Evolutionary conservation across 495 filamentous ascomycete species (phyloP).

Genomic region (Annulohypoxylon maeteangense): DNA sequence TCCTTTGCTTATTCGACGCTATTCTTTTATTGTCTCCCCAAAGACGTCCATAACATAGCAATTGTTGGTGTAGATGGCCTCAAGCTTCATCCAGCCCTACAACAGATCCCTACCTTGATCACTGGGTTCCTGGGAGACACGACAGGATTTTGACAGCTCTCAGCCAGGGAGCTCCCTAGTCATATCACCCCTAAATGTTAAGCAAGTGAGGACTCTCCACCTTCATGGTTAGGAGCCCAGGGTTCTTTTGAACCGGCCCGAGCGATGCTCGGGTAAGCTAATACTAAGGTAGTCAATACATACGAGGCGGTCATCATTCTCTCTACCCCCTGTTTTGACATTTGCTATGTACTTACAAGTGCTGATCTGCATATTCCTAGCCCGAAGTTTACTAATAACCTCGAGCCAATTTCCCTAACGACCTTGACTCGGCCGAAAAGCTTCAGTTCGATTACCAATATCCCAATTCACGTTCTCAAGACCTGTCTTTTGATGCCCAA

Average conservation of each 20-base stretch:
- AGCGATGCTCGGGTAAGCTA: slow-evolving; percentile 22
- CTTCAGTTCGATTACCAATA: not conserved
- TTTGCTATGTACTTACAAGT: not conserved
- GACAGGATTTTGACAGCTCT: slow-evolving; percentile 25
- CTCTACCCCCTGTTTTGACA: not conserved
- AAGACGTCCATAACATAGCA: not conserved
- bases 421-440: slow-evolving; percentile 6
- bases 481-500: not conserved
- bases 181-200: slow-evolving; percentile 17
- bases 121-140: slow-evolving; percentile 3
- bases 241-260: slow-evolving; percentile 15
- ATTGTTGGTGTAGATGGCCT: not conserved
- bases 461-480: not conserved
- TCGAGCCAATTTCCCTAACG: not conserved
- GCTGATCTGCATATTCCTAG: not conserved
- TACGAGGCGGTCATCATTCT: slow-evolving; percentile 1
- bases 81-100: slow-evolving; percentile 1
- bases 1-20: not conserved
- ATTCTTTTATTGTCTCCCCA: not conserved
- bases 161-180: slow-evolving; percentile 19
- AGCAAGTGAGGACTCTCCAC: slow-evolving; percentile 16
- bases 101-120: slow-evolving; percentile 4
- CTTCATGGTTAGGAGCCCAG: not conserved
- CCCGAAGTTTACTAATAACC: not conserved
- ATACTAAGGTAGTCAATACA: not conserved